Conservation (phyloP, 306 rosid genomes). For the Crataegus laevigata region DNA sequence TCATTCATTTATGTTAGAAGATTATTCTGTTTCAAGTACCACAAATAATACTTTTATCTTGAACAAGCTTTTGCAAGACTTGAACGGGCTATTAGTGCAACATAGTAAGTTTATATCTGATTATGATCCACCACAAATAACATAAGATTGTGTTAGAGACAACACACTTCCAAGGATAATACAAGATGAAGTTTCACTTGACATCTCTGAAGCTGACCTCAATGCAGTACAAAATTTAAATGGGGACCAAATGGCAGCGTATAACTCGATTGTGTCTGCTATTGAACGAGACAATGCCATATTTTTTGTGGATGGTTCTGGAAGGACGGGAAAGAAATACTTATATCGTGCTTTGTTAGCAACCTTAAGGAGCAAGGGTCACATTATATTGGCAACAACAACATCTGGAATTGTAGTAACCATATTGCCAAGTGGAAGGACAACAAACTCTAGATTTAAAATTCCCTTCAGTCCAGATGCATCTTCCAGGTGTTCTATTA, state of each 20-base stretch:
- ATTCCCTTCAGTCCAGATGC: background rate
- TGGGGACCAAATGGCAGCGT: background rate
- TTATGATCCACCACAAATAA: background rate
- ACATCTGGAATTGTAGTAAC: background rate
- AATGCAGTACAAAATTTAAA: background rate
- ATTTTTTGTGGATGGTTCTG: background rate
- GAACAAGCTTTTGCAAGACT: background rate
- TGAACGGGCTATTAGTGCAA: background rate
- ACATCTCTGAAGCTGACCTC: background rate
- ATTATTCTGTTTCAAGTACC: background rate
- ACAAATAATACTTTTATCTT: background rate
- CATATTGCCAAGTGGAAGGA: background rate
- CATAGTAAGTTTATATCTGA: background rate
- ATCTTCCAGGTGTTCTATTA: background rate
- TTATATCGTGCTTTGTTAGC: too few relatives aligned
- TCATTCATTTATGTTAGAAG: background rate
- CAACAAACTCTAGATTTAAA: background rate
- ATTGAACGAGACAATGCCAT: background rate
- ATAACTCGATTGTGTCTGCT: background rate
- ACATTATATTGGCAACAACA: background rate
- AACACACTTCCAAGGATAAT: background rate
- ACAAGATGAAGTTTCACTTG: background rate
- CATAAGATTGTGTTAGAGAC: background rate
- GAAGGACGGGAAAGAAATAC: background rate
- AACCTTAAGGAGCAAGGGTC: too few relatives aligned